phyloP scores from a whole-genome alignment of 441 rosid genomes.

The Pelargonium fulgidum region DNA sequence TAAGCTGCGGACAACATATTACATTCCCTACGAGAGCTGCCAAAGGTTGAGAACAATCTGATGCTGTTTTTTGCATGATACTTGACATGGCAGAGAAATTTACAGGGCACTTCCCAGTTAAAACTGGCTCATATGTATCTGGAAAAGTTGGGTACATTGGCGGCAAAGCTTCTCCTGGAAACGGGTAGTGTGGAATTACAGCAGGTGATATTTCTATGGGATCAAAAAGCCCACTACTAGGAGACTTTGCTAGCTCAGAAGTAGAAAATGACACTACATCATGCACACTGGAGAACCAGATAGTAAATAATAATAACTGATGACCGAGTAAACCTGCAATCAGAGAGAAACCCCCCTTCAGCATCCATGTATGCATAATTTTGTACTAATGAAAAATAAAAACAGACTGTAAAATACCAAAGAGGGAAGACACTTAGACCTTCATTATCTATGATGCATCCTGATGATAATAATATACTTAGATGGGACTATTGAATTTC shows the following conservation, averaged over 20 bases:
- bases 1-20: constrained; percentile 89
- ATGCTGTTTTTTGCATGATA: constrained; percentile 62
- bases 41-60: constrained; percentile 74
- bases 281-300: constrained; percentile 62
- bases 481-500: background rate
- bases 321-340: constrained; percentile 53
- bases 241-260: constrained; percentile 61
- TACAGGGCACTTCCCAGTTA: constrained; percentile 89
- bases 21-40: constrained; percentile 85
- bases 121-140: constrained; percentile 61
- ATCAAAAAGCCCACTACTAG: constrained; percentile 53
- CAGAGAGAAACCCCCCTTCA: constrained; percentile 27
- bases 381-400: background rate
- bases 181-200: constrained; percentile 56
- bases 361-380: constrained; percentile 13
- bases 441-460: background rate
- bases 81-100: constrained; percentile 65
- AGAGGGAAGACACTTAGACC: background rate
- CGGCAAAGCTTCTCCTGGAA: constrained; percentile 50
- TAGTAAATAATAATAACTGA: constrained; percentile 44
- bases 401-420: background rate
- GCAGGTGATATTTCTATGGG: constrained; percentile 90
- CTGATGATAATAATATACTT: background rate
- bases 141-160: constrained; percentile 89
- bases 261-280: constrained; percentile 46